Conservation (phyloP, 2,329 filamentous ascomycete genomes). For the Pseudocercospora ulei region DNA sequence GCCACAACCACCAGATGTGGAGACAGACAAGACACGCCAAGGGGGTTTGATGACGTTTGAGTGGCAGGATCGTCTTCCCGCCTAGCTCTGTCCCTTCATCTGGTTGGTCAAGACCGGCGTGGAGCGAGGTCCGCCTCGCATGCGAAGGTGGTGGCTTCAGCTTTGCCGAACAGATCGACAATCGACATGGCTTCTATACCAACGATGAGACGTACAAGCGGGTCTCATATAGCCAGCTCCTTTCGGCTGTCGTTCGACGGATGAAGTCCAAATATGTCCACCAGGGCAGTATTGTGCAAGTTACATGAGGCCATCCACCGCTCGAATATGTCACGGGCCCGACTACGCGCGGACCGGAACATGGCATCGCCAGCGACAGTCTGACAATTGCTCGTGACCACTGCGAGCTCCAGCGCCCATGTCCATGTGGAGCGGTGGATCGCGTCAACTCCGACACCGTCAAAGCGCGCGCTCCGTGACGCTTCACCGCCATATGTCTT, state of each 20-base stretch:
- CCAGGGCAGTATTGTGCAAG: conserved; percentile 1
- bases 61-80: conserved; percentile 1
- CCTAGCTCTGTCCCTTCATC: background rate
- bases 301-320: background rate
- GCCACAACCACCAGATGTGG: conserved; percentile 3
- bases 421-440: too few relatives aligned
- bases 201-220: conserved; percentile 4
- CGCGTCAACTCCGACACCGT: too few relatives aligned
- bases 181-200: background rate
- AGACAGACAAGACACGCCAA: conserved; percentile 3
- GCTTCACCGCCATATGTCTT: too few relatives aligned
- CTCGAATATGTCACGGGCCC: background rate
- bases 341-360: background rate
- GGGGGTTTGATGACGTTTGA: background rate
- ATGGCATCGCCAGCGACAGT: too few relatives aligned
- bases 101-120: conserved; percentile 7
- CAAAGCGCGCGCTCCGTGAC: too few relatives aligned
- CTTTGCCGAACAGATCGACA: conserved; percentile 5
- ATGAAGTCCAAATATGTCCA: background rate
- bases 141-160: conserved; percentile 2
- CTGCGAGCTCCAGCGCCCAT: too few relatives aligned
- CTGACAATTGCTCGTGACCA: too few relatives aligned
- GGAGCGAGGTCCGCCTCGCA: conserved; percentile 8
- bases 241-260: conserved; percentile 4
- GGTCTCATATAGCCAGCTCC: background rate